A percentile compares a stretch with the other conserved stretches of the same genome.
Conservation (phyloP, 192 early-diverging fungal species). For the Lobulomyces angularis region DNA sequence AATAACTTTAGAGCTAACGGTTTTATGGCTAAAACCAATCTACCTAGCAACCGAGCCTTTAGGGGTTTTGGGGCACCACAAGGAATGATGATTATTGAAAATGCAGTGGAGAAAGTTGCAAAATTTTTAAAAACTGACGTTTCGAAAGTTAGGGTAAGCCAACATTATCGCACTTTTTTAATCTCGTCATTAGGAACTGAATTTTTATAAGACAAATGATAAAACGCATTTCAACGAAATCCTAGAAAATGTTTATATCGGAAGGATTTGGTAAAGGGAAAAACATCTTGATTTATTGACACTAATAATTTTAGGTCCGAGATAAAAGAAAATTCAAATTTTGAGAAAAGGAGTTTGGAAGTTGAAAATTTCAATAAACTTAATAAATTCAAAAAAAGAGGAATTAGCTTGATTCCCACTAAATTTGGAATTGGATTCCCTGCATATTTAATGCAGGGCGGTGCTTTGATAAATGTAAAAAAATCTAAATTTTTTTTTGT, state of each 20-base stretch:
- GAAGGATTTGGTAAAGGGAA: conserved; percentile 51
- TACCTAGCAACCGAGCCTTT: conserved; percentile 74
- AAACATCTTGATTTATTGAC: conserved; percentile 33
- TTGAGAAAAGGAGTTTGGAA: conserved; percentile 24
- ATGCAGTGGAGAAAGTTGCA: conserved; percentile 65
- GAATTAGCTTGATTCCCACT: conserved; percentile 64
- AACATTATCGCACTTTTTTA: too few species aligned
- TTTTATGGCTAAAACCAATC: conserved; percentile 66
- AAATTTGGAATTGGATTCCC: conserved; percentile 24
- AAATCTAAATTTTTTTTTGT: conserved; percentile 64
- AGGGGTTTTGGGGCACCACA: conserved; percentile 79
- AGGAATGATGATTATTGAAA: conserved; percentile 70
- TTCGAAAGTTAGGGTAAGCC: conserved; percentile 45
- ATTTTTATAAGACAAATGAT: conserved; percentile 60
- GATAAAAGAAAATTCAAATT: conserved; percentile 4
- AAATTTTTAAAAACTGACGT: conserved; percentile 48
- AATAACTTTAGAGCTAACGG: conserved; percentile 55
- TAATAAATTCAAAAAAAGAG: conserved; percentile 67
- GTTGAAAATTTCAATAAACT: conserved; percentile 57
- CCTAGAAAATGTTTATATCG: conserved; percentile 60
- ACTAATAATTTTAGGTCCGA: neutral
- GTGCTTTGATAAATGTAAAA: too few species aligned
- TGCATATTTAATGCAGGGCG: too few species aligned
- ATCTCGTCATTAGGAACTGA: too few species aligned
- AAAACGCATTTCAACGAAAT: conserved; percentile 57